Conservation (phyloP, 1,284 basidiomycete species). For the Leccinum griseonigrum region DNA sequence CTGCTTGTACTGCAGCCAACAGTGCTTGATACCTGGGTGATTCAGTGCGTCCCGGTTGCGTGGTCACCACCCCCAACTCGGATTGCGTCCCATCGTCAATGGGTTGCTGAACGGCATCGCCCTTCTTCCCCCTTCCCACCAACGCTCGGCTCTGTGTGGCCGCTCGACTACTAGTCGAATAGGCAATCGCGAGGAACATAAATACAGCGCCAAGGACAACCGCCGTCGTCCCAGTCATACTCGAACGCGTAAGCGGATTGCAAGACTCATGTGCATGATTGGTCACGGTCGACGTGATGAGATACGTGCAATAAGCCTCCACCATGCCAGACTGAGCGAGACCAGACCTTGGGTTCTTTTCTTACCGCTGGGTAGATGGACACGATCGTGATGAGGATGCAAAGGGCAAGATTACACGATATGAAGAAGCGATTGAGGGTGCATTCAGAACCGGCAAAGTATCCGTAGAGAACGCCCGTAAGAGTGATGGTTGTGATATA, state of each 20-base stretch:
- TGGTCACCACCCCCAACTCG: constrained; percentile 74
- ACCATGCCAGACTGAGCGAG: constrained; percentile 97
- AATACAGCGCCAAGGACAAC: constrained; percentile 92
- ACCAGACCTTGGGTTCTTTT: constrained; percentile 91
- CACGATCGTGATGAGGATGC: constrained; percentile 78
- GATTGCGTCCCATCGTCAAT: constrained; percentile 54
- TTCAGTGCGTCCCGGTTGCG: constrained; percentile 87
- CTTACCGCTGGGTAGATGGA: constrained; percentile 88
- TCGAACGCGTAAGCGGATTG: constrained; percentile 80
- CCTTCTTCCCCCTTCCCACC: constrained; percentile 70
- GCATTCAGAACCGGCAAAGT: constrained; percentile 88
- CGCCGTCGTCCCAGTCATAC: constrained; percentile 81
- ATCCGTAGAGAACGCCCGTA: constrained; percentile 87
- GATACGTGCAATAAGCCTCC: constrained; percentile 96
- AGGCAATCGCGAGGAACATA: constrained; percentile 97
- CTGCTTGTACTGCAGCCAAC: constrained; percentile 93
- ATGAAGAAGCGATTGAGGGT: constrained; percentile 94
- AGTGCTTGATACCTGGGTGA: constrained; percentile 92
- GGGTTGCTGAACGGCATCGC: constrained; percentile 62
- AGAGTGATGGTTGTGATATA: constrained; percentile 83
- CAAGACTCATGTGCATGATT: constrained; percentile 86
- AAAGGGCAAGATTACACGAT: constrained; percentile 86
- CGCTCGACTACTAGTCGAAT: constrained; percentile 87
- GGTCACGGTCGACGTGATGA: constrained; percentile 90
- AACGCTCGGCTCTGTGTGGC: constrained; percentile 93